Percentiles rank a stretch among this genome's conserved stretches.
Conservation (phyloP, 495 filamentous ascomycete species). For the Penicillium paxilli region DNA sequence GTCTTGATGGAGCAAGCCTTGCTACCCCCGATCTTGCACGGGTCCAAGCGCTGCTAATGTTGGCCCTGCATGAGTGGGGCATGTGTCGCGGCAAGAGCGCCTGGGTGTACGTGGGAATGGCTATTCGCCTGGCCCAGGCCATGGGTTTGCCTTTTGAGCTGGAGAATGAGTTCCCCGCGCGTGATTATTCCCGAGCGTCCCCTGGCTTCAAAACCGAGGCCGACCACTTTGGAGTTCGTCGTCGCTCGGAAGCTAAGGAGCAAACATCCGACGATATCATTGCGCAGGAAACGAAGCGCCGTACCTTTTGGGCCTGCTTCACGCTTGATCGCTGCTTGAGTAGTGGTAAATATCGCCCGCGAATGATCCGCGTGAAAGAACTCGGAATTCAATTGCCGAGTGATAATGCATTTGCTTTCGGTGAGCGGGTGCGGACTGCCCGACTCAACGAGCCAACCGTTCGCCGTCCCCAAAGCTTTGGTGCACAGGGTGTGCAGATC, state of each 20-base stretch:
- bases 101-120: slow-evolving; percentile 76
- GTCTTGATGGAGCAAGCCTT: slow-evolving; percentile 51
- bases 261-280: slow-evolving; percentile 58
- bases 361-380: slow-evolving; percentile 67
- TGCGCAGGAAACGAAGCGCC: slow-evolving; percentile 71
- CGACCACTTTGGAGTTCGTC: slow-evolving; percentile 42
- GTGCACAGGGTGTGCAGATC: slow-evolving; percentile 45
- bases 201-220: slow-evolving; percentile 42
- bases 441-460: slow-evolving; percentile 38
- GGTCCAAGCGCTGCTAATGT: slow-evolving; percentile 77
- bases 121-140: slow-evolving; percentile 72
- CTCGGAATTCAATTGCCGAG: slow-evolving; percentile 54
- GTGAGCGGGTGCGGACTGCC: slow-evolving; percentile 48
- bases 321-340: slow-evolving; percentile 78
- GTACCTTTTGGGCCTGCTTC: slow-evolving; percentile 86
- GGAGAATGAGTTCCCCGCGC: slow-evolving; percentile 43
- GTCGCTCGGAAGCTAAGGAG: slow-evolving; percentile 35
- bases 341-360: slow-evolving; percentile 71
- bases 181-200: slow-evolving; percentile 42
- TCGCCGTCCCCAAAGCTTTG: slow-evolving; percentile 44
- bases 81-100: slow-evolving; percentile 73
- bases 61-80: slow-evolving; percentile 83
- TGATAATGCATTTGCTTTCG: slow-evolving; percentile 50
- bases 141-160: slow-evolving; percentile 68
- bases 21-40: slow-evolving; percentile 63